A percentile compares a stretch with the other conserved stretches of the same genome.
Conservation (phyloP, 1,284 basidiomycete species). For the Marasmius tenuissimus region DNA sequence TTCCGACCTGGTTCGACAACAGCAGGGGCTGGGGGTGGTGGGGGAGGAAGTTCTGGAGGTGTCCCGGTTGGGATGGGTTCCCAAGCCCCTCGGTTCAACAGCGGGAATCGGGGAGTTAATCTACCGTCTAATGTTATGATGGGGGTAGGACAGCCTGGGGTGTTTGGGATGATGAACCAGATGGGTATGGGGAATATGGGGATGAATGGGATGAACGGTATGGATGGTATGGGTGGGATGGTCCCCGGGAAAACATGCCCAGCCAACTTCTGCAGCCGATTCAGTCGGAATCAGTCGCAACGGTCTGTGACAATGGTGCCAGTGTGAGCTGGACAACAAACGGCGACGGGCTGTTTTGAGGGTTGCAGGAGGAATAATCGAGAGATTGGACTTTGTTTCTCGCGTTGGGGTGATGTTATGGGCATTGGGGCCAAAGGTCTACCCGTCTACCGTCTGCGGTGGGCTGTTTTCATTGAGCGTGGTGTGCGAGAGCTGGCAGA, state of each 20-base stretch:
- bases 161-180: slow-evolving; percentile 47
- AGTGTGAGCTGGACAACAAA: too few relatives aligned
- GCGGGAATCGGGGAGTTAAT: slow-evolving; percentile 17
- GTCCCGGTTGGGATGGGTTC: slow-evolving; percentile 15
- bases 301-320: too few relatives aligned
- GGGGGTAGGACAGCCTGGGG: slow-evolving; percentile 34
- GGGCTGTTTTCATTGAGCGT: too few relatives aligned
- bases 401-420: too few relatives aligned
- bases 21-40: slow-evolving; percentile 17
- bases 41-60: slow-evolving; percentile 14
- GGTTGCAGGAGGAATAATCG: too few relatives aligned
- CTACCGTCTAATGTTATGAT: slow-evolving; percentile 13
- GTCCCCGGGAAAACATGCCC: slow-evolving; percentile 15
- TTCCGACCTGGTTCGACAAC: slow-evolving; percentile 30
- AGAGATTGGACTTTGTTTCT: too few relatives aligned
- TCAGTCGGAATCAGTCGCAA: too few relatives aligned
- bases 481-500: too few relatives aligned
- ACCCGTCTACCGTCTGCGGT: too few relatives aligned
- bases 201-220: slow-evolving; percentile 26
- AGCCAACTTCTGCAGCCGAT: too few relatives aligned
- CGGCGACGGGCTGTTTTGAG: too few relatives aligned
- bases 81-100: slow-evolving; percentile 20
- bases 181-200: slow-evolving; percentile 25
- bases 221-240: slow-evolving; percentile 30
- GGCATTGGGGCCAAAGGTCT: too few relatives aligned